Percentiles rank a stretch among this genome's conserved stretches.
These are phyloP conservation scores for Globisporangium acanthophoron DNA, from an alignment of 352 stramenopile genomes.

Conservation along the genomic window DNA sequence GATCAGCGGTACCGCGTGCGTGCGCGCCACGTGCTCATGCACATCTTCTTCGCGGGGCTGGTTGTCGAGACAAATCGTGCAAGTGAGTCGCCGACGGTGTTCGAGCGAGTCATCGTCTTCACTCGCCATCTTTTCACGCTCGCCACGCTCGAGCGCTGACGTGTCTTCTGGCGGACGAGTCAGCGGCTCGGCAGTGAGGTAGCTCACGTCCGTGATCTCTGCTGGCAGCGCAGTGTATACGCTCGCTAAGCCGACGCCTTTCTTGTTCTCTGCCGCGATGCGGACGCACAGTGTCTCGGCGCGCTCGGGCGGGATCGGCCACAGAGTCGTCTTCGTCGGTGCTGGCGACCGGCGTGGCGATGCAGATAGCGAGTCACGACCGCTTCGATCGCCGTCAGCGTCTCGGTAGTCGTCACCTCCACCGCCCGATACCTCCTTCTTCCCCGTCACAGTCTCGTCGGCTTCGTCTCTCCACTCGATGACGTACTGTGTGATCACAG, in stretches of 20 bases:
- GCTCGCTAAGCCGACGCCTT: conserved; percentile 51
- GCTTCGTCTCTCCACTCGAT: conserved; percentile 66
- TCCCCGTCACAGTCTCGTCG: conserved; percentile 20
- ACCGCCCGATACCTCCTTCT: conserved; percentile 2
- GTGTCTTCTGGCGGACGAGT: conserved; percentile 38
- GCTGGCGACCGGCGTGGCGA: neutral
- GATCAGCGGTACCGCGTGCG: conserved; percentile 56
- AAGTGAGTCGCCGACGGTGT: conserved; percentile 34
- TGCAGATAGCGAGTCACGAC: no score
- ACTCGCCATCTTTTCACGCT: conserved; percentile 27
- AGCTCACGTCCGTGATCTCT: conserved; percentile 57
- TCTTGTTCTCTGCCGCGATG: conserved; percentile 54
- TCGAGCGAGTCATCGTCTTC: conserved; percentile 31
- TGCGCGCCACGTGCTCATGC: conserved; percentile 53
- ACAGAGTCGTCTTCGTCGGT: conserved; percentile 54
- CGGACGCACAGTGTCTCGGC: conserved; percentile 46
- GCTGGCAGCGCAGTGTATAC: conserved; percentile 44
- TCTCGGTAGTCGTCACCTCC: neutral
- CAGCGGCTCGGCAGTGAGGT: conserved; percentile 37
- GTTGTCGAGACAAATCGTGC: conserved; percentile 35
- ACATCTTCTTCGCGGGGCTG: conserved; percentile 19
- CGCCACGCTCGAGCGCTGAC: conserved; percentile 24
- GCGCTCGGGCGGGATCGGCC: conserved; percentile 42
- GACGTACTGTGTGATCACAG: conserved; percentile 53
- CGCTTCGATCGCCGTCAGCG: neutral